Conservation (phyloP, 805 yeast genomes). For the Candida michaelii region DNA sequence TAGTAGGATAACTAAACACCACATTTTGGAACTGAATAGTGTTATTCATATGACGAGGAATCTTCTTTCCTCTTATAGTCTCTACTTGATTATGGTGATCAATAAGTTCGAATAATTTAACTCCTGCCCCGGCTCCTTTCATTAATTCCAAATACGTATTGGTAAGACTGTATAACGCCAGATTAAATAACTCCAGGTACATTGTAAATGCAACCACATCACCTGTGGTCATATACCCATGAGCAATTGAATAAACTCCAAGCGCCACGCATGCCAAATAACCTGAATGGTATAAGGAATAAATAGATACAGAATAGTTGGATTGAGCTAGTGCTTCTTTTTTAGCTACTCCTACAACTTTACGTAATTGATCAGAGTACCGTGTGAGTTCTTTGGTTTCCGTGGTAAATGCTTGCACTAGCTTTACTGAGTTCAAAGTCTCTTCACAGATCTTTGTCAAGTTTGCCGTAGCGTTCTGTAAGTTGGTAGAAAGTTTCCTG, state of each 20-base stretch:
- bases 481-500: slow-evolving; percentile 37
- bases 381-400: slow-evolving; percentile 42
- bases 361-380: slow-evolving; percentile 38
- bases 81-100: slow-evolving; percentile 38
- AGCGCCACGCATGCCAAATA: slow-evolving; percentile 43
- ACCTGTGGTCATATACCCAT: slow-evolving; percentile 47
- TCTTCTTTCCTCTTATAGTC: slow-evolving; percentile 30
- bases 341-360: slow-evolving; percentile 41
- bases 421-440: slow-evolving; percentile 41
- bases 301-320: slow-evolving; percentile 43
- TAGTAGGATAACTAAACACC: slow-evolving; percentile 41
- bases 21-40: slow-evolving; percentile 40
- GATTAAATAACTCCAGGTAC: slow-evolving; percentile 45
- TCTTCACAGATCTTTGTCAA: slow-evolving; percentile 45
- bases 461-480: slow-evolving; percentile 47
- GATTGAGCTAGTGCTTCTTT: slow-evolving; percentile 47
- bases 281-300: slow-evolving; percentile 42
- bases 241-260: slow-evolving; percentile 42
- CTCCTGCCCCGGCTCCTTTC: slow-evolving; percentile 50
- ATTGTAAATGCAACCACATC: slow-evolving; percentile 48
- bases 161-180: slow-evolving; percentile 45
- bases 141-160: slow-evolving; percentile 46
- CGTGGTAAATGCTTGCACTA: slow-evolving; percentile 45
- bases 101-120: slow-evolving; percentile 41
- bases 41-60: slow-evolving; percentile 18